Evolutionary conservation across 345 rosid genomes (phyloP), one percentile per base, ranked within the genome.

Genomic region (Bruguiera gymnorhiza): DNA sequence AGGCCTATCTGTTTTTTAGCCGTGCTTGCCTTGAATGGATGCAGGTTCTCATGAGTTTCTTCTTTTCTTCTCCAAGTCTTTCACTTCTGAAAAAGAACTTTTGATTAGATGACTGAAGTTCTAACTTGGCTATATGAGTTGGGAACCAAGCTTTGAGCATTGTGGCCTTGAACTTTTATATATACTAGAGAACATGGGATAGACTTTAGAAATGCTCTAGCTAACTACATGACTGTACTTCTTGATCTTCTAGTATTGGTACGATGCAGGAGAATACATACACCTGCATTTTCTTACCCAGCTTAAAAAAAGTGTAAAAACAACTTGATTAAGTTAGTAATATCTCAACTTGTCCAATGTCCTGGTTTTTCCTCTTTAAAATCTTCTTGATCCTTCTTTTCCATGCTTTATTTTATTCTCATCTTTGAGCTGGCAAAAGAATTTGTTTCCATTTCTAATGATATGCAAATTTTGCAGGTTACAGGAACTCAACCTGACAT

Each of bases 21-120:
- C 82, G 89, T 36, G 87, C 89, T 70, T 86, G 84, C 75, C 86
- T 86, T 66, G 89, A 83, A 60, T 82, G 89, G 87, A 82, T 83
- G 89, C 87, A 86, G 83, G 87, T 86, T 71, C 48, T 74, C 2
- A 9, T 0, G 19, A 34, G 39, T 11, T 19, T 50, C 43, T 23
- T 71, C 19, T 62, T 29, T 51, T 21, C 23, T 15, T 30, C 70
- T 51, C 39, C 67, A 15, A 62, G 26, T 48, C 15, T 31, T 19
- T 23, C 34, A 50, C 60, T 13, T 54, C 32, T 54, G 1, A 29
- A 34, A 24, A 34, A 31, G 29, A 10, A 50, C 4, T 34, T 10
- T 48, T 1, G 1, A 20, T 58, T 57, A 19, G 52, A 31, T 48
- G 21, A 30, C 26, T 65, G 30, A 4, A 32, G 6, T 32, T 54